Evolutionary conservation across 331 rosid genomes (phyloP).

Genomic region (Erythrophleum ivorense): DNA sequence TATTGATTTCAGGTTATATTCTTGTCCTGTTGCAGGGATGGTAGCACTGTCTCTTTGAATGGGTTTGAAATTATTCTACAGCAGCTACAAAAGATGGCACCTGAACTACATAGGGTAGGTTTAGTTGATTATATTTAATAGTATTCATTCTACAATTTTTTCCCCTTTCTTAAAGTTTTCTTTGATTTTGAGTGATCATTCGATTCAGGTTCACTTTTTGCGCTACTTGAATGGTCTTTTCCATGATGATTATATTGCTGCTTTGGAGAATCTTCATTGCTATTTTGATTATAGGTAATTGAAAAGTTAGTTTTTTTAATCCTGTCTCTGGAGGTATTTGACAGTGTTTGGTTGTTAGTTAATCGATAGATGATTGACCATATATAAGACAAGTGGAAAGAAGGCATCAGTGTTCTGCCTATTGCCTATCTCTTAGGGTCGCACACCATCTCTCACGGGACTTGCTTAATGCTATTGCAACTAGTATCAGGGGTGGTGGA

Average conservation of each 20-base stretch:
- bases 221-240: constrained; percentile 80
- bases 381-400: constrained; percentile 9
- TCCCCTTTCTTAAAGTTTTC: constrained; percentile 19
- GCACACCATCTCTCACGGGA: background rate
- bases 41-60: constrained; percentile 72
- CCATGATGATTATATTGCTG: constrained; percentile 84
- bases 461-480: constrained; percentile 16
- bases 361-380: constrained; percentile 18
- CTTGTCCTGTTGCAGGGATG: constrained; percentile 60
- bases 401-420: background rate
- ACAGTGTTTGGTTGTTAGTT: constrained; percentile 1
- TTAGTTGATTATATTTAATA: constrained; percentile 32
- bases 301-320: constrained; percentile 29
- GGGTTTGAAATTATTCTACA: constrained; percentile 69
- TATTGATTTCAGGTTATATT: constrained; percentile 38
- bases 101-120: constrained; percentile 91
- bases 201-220: constrained; percentile 86
- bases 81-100: constrained; percentile 91
- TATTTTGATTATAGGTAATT: constrained; percentile 94
- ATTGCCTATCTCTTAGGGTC: background rate
- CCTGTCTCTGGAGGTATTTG: constrained; percentile 7
- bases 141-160: background rate
- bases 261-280: constrained; percentile 90
- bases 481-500: background rate
- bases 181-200: constrained; percentile 33